These are phyloP conservation scores for Funneliformis geosporum DNA, from an alignment of 192 early-diverging fungal species.

Conservation along the genomic window DNA sequence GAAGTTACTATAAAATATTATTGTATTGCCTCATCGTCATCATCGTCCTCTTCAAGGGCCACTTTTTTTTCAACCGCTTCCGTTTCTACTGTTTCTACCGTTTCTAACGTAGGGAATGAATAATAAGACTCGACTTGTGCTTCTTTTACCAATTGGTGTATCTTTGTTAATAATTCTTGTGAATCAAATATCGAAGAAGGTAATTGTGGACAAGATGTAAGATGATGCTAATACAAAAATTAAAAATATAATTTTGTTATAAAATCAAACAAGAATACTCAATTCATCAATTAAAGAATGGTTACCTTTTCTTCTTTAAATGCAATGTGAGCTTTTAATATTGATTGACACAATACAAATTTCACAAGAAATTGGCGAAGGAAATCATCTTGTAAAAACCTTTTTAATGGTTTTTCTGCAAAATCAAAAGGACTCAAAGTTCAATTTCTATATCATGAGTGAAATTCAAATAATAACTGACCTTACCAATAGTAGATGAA, in stretches of 20 bases:
- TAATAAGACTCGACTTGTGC: conserved; percentile 16
- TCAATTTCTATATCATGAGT: neutral
- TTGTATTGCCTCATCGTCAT: neutral
- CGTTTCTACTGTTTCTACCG: neutral
- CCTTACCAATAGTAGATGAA: conserved; percentile 38
- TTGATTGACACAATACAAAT: conserved; percentile 71
- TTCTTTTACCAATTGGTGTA: conserved; percentile 48
- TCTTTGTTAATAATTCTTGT: conserved; percentile 59
- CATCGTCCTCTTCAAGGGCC: neutral
- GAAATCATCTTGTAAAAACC: conserved; percentile 92
- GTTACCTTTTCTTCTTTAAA: conserved; percentile 61
- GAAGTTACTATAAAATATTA: neutral
- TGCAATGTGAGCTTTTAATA: conserved; percentile 69
- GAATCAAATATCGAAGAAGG: conserved; percentile 60
- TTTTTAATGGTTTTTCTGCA: conserved; percentile 47
- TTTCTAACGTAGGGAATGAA: conserved; percentile 22
- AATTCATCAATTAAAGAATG: neutral
- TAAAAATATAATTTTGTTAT: neutral
- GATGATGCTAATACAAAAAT: conserved; percentile 58
- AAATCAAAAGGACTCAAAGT: neutral
- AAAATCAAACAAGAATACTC: neutral
- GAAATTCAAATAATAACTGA: neutral
- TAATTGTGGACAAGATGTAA: conserved; percentile 63
- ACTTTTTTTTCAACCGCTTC: neutral
- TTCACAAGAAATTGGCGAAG: conserved; percentile 86